These are phyloP conservation scores for Scenedesmus sp. DNA, from an alignment of 163 green algal species.

Conservation along the genomic window DNA sequence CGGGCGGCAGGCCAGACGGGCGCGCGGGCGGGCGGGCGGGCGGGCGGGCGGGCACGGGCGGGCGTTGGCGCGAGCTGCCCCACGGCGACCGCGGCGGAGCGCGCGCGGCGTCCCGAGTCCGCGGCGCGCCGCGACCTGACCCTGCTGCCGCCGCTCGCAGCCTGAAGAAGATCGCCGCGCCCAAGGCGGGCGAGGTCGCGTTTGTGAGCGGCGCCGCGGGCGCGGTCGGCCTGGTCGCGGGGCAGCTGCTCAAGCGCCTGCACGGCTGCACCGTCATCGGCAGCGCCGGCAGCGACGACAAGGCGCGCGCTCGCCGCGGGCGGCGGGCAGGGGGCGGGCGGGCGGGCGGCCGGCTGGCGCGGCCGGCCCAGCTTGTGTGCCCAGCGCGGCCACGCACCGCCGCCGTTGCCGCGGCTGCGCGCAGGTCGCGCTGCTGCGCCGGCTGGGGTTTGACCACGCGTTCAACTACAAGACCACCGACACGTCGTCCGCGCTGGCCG, in stretches of 20 bases:
- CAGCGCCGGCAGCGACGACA: slow-evolving; percentile 45
- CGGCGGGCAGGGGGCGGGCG: no score
- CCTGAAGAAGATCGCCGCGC: slow-evolving; percentile 46
- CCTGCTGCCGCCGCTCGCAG: no score
- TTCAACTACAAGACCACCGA: slow-evolving; percentile 50
- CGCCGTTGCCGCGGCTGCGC: slow-evolving; percentile 2
- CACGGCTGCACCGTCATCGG: slow-evolving; percentile 49
- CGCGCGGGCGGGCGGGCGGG: no score
- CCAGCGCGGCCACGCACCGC: no score
- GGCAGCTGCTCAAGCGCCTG: slow-evolving; percentile 50
- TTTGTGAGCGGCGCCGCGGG: slow-evolving; percentile 28
- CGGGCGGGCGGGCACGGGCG: no score
- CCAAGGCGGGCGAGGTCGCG: slow-evolving; percentile 29
- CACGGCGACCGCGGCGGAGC: no score
- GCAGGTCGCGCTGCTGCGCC: slow-evolving; percentile 45
- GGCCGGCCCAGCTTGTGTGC: no score
- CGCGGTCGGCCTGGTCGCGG: slow-evolving; percentile 38
- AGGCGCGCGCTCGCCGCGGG: slow-evolving; percentile 27
- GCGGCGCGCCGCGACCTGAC: no score
- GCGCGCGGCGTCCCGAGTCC: no score
- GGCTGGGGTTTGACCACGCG: slow-evolving; percentile 44
- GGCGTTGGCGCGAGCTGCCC: no score
- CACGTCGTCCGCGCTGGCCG: slow-evolving; percentile 28
- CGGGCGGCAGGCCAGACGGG: no score
- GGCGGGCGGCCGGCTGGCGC: no score